Percentiles rank a stretch among this genome's conserved stretches.
Evolutionary conservation across 192 early-diverging fungal species (phyloP).

Genomic region (Entrophospora sp.): DNA sequence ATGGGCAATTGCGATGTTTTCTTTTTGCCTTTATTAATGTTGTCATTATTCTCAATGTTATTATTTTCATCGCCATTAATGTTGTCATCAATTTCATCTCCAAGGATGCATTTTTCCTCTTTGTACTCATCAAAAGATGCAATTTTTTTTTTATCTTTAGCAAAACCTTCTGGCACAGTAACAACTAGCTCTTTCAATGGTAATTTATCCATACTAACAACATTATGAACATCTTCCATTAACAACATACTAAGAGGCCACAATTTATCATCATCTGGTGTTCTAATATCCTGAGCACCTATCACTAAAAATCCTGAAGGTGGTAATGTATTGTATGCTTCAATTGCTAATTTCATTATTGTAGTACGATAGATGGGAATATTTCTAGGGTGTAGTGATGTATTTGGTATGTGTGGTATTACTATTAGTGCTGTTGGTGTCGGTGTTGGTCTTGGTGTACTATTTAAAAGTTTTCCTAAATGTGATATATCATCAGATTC

Average conservation of each 20-base stretch:
- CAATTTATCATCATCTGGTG: slow-evolving; percentile 51
- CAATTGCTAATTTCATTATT: slow-evolving; percentile 51
- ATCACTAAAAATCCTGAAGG: slow-evolving; percentile 57
- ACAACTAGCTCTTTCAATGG: slow-evolving; percentile 58
- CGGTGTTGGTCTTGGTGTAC: slow-evolving; percentile 32
- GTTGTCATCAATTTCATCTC: too few relatives aligned
- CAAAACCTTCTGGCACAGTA: slow-evolving; percentile 58
- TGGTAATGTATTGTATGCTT: slow-evolving; percentile 47
- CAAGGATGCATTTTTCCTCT: slow-evolving; percentile 32
- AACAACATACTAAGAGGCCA: slow-evolving; percentile 69
- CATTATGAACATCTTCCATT: slow-evolving; percentile 60
- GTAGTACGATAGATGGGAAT: slow-evolving; percentile 52
- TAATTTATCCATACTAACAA: slow-evolving; percentile 39
- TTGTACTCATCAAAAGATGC: slow-evolving; percentile 21
- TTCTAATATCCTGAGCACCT: slow-evolving; percentile 62
- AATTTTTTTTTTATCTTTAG: slow-evolving; percentile 41
- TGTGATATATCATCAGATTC: slow-evolving; percentile 65
- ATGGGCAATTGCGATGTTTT: slow-evolving; percentile 40
- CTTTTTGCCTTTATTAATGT: too few relatives aligned
- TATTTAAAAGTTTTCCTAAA: slow-evolving; percentile 51
- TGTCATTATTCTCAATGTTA: too few relatives aligned
- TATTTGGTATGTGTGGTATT: slow-evolving; percentile 51
- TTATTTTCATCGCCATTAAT: too few relatives aligned
- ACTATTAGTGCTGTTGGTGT: slow-evolving; percentile 49
- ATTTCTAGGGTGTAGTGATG: slow-evolving; percentile 31